These are phyloP conservation scores for Yamagishiella unicocca DNA, from an alignment of 139 green algal genomes.

Conservation along the genomic window DNA sequence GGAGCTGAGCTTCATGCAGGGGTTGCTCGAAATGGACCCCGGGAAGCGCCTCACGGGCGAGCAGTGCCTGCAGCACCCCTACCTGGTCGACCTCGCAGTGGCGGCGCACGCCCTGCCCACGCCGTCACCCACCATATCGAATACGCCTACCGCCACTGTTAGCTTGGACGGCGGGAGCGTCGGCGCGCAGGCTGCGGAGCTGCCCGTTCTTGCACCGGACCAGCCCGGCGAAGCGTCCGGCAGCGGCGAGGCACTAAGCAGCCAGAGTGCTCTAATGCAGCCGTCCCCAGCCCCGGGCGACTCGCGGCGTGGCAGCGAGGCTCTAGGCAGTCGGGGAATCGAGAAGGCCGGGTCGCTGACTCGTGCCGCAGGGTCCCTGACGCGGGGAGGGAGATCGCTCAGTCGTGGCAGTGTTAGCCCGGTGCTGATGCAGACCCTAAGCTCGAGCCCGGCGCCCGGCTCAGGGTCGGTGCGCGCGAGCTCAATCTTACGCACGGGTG, in stretches of 20 bases:
- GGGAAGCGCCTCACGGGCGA: constrained; percentile 59
- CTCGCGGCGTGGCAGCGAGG: neutral
- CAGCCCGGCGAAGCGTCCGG: neutral
- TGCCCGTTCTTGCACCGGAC: neutral
- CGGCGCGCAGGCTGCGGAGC: neutral
- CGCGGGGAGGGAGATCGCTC: neutral
- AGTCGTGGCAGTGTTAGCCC: neutral
- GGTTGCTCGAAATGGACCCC: constrained; percentile 73
- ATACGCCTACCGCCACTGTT: neutral
- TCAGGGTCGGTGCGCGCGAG: neutral
- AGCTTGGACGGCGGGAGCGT: neutral
- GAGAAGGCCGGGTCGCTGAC: constrained; percentile 1
- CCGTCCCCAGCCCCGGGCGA: constrained; percentile 7
- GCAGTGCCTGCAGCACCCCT: constrained; percentile 73
- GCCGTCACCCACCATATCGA: neutral
- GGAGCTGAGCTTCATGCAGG: constrained; percentile 62
- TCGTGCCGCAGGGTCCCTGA: constrained; percentile 7
- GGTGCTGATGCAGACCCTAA: neutral
- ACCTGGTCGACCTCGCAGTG: constrained; percentile 64
- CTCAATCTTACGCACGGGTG: neutral
- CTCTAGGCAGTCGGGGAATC: neutral
- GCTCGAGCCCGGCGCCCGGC: neutral
- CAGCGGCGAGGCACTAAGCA: neutral
- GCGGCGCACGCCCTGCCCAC: neutral
- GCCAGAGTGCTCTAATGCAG: too few relatives aligned